A percentile compares a stretch with the other conserved stretches of the same genome.
These are phyloP conservation scores for Akanthomyces muscarius DNA, from an alignment of 2,329 filamentous ascomycete genomes.

Conservation along the genomic window DNA sequence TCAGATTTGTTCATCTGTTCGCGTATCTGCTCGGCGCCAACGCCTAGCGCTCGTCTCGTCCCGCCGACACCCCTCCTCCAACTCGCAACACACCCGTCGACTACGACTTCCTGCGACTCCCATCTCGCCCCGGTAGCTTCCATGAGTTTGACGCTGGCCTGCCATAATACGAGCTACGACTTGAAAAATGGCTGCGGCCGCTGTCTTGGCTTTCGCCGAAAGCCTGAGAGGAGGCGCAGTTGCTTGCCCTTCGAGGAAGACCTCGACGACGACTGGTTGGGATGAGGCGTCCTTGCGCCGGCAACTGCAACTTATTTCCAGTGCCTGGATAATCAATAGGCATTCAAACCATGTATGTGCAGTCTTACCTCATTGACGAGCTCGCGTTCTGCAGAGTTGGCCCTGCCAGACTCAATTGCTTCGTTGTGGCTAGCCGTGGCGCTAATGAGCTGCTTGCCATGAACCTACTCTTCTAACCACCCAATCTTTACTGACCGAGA, in stretches of 20 bases:
- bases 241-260: slow-evolving; percentile 34
- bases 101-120: slow-evolving; percentile 2
- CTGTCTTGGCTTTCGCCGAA: slow-evolving; percentile 42
- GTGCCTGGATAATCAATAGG: slow-evolving; percentile 33
- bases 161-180: slow-evolving; percentile 41
- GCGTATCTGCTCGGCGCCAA: background rate
- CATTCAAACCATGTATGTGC: slow-evolving; percentile 16
- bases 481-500: background rate
- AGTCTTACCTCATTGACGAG: background rate
- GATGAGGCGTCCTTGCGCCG: slow-evolving; percentile 33
- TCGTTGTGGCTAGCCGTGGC: background rate
- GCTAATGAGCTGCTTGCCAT: background rate
- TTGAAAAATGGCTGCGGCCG: slow-evolving; percentile 53
- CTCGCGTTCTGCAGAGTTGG: background rate
- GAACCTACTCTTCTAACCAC: background rate
- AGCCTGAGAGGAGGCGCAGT: slow-evolving; percentile 39
- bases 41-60: background rate
- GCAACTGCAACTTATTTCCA: slow-evolving; percentile 38
- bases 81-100: background rate
- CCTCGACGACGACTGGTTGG: slow-evolving; percentile 35
- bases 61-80: background rate
- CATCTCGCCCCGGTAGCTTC: slow-evolving; percentile 35
- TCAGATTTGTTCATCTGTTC: background rate
- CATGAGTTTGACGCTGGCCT: slow-evolving; percentile 48
- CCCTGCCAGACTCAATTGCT: background rate